Evolutionary conservation across 2,329 filamentous ascomycete genomes (phyloP).

Genomic region (Proliferodiscus dingleyae): DNA sequence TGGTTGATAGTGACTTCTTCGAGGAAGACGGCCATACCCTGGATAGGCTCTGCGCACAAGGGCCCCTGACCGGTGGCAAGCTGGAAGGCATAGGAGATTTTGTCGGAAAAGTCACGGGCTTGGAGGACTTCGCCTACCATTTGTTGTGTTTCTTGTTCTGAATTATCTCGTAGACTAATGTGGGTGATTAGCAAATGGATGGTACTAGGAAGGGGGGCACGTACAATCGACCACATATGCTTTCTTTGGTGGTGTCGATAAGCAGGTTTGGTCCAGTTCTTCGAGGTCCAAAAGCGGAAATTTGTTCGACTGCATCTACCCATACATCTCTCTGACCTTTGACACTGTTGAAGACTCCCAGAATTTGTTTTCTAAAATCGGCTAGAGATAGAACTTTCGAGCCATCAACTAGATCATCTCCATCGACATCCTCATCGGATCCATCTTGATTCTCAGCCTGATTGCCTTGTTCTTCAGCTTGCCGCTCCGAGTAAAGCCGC

Average conservation of each 20-base stretch:
- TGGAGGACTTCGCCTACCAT: conserved; percentile 47
- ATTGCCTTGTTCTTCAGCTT: conserved; percentile 40
- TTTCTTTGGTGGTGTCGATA: conserved; percentile 72
- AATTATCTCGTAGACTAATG: conserved; percentile 25
- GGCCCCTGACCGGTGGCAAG: conserved; percentile 84
- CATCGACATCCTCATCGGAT: conserved; percentile 39
- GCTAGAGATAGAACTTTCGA: conserved; percentile 61
- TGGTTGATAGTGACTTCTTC: conserved; percentile 68
- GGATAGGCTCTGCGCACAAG: conserved; percentile 86
- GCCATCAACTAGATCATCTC: conserved; percentile 54
- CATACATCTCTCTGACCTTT: conserved; percentile 73
- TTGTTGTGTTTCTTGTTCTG: conserved; percentile 23
- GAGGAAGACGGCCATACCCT: conserved; percentile 86
- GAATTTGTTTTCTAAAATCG: conserved; percentile 73
- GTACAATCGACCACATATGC: conserved; percentile 69
- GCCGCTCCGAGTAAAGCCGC: conserved; percentile 67
- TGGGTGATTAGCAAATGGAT: conserved; percentile 12
- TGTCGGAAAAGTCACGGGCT: conserved; percentile 75
- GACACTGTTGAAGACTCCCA: conserved; percentile 61
- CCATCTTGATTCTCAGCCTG: conserved; percentile 23
- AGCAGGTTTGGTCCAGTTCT: conserved; percentile 84
- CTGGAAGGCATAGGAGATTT: conserved; percentile 90
- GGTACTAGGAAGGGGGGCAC: conserved; percentile 12
- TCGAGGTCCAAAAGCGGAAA: conserved; percentile 85
- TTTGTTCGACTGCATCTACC: conserved; percentile 70